Evolutionary conservation across 2,329 filamentous ascomycete genomes (phyloP).

Genomic region (Ampelomyces quisqualis): DNA sequence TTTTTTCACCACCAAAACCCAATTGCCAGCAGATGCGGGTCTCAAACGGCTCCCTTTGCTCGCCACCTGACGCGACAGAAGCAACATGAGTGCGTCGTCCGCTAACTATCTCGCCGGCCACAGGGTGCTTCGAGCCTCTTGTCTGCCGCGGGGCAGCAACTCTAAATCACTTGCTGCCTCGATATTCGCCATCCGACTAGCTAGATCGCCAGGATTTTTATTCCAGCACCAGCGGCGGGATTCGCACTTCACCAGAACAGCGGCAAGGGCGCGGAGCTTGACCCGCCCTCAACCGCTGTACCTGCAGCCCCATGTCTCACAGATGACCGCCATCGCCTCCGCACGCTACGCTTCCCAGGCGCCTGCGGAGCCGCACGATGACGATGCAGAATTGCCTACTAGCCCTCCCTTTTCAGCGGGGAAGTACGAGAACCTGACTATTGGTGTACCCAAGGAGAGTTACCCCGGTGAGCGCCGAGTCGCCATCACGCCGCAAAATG

Average conservation of each 20-base stretch:
- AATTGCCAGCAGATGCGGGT: constrained; percentile 39
- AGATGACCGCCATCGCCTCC: constrained; percentile 23
- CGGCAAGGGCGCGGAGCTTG: constrained; percentile 23
- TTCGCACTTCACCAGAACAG: constrained; percentile 11
- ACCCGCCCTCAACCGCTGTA: constrained; percentile 29
- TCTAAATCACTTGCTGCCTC: constrained; percentile 21
- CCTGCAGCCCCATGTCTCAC: constrained; percentile 35
- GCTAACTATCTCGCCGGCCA: constrained; percentile 29
- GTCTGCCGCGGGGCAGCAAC: constrained; percentile 22
- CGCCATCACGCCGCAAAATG: constrained; percentile 81
- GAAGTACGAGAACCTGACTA: constrained; percentile 70
- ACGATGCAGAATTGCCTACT: constrained; percentile 40
- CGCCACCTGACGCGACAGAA: constrained; percentile 18
- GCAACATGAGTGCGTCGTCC: constrained; percentile 37
- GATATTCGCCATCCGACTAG: constrained; percentile 17
- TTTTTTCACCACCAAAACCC: constrained; percentile 2
- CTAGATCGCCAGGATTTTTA: constrained; percentile 20
- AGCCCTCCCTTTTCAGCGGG: constrained; percentile 41
- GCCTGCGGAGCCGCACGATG: constrained; percentile 26
- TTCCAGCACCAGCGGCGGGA: constrained; percentile 17
- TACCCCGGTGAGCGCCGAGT: constrained; percentile 78
- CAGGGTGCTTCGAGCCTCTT: constrained; percentile 26
- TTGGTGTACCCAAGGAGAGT: constrained; percentile 79
- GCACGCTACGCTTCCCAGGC: constrained; percentile 38
- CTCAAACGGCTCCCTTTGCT: constrained; percentile 20